Evolutionary conservation across 129 eudicot species (phyloP), one percentile per base, ranked within the genome.

Genomic region (Kitagawia praeruptora): DNA sequence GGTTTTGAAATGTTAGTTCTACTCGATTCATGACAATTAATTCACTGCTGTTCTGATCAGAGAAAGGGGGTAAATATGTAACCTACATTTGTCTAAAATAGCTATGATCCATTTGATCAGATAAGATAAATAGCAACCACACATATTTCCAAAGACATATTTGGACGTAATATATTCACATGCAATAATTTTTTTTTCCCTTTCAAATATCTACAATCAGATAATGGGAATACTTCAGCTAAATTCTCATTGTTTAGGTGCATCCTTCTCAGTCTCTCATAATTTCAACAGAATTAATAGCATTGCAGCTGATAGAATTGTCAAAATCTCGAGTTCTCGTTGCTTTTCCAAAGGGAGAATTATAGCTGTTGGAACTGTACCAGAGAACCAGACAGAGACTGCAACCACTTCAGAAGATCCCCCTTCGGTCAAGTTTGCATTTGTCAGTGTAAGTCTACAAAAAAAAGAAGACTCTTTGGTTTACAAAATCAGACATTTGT

Each of bases 401-500:
- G 61, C 85, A 79, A 23, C 77, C 10, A 48, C 76, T 73, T 73
- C 91, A 37, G 87, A 86, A 39, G 89, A 82, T 49, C 91, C 93
- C 0, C 88, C 93, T 49, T 82, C 76, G 14, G 83, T 93, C 80
- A 89, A 88, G 53, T 86, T 93, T 27, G 96, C 93, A 25, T 93
- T 90, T 71, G 93, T 93, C 81, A 84, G 87, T 77, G 98, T 90
- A 80, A 89, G 92, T 88, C 31, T 21, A 46, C 3, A n/a, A 21
- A 12, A 8, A 42, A 8, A 14, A 13, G 42, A 49, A 44, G 56
- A 70, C 23, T 51, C 54, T 73, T 73, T 8, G 21, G 18, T 73
- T 42, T 11, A 21, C 37, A 41, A 21, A 39, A 4, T 73, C 47
- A 73, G 47, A 16, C 13, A 78, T 56, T 58, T 42, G 27, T 39